A percentile compares a stretch with the other conserved stretches of the same genome.
These are phyloP conservation scores for Gremmenia infestans DNA, from an alignment of 2,329 filamentous ascomycete genomes.

Conservation along the genomic window DNA sequence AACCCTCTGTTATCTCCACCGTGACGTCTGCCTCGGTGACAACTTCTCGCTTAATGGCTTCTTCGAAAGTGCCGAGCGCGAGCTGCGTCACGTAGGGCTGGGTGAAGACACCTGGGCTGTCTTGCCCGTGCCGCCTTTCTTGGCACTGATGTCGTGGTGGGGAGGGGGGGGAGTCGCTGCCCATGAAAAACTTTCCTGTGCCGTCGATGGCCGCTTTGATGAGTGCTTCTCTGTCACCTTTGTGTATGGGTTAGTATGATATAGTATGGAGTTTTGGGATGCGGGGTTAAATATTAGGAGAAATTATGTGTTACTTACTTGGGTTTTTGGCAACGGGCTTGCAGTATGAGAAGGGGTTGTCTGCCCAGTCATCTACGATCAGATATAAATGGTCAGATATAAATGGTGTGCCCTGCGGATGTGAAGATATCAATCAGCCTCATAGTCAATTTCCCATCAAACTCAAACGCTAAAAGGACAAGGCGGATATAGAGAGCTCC, in stretches of 20 bases:
- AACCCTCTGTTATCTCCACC: constrained; percentile 48
- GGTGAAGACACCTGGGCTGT: constrained; percentile 69
- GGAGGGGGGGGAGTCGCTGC: constrained; percentile 59
- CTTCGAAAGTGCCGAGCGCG: constrained; percentile 59
- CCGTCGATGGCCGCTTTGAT: constrained; percentile 49
- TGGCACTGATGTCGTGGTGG: constrained; percentile 56
- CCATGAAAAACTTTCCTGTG: constrained; percentile 62
- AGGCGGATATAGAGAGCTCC: neutral
- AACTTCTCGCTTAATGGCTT: constrained; percentile 51
- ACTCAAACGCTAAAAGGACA: neutral
- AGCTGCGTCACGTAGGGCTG: constrained; percentile 65
- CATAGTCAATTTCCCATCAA: neutral
- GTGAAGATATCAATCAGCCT: neutral
- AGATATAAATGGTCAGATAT: constrained; percentile 47
- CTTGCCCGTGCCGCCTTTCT: constrained; percentile 49
- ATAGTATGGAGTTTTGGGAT: too few relatives aligned
- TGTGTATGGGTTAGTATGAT: neutral
- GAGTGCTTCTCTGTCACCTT: constrained; percentile 41
- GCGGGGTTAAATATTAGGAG: neutral
- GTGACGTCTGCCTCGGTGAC: constrained; percentile 49
- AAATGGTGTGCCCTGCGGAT: constrained; percentile 21
- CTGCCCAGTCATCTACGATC: constrained; percentile 69
- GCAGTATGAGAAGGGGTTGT: constrained; percentile 58
- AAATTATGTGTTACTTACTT: constrained; percentile 43
- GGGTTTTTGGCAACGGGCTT: constrained; percentile 39